Evolutionary conservation across 306 rosid genomes (phyloP), one percentile per base, ranked within the genome.

Genomic region (Lagenaria siceraria): DNA sequence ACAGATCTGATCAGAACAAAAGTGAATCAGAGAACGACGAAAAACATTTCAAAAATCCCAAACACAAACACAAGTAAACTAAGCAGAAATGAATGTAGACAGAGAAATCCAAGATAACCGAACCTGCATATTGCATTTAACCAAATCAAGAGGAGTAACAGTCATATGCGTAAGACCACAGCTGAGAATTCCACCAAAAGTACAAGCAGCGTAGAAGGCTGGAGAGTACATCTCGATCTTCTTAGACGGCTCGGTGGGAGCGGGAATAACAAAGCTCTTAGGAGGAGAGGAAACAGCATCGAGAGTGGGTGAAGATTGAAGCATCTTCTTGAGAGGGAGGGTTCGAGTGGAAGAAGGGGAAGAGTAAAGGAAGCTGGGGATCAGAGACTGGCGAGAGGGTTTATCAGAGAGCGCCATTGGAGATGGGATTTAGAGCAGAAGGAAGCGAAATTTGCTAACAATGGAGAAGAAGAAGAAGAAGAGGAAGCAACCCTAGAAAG

Each of bases 71-170:
- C 5, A 69, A 42, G 52, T 8, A 24, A 24, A 14, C 15, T 49
- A 27, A 33, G 3, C 27, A 17, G 61, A 74, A 74, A 54, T 12
- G 24, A 74, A 54, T 3, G 40, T 2, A 3, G 5, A 31, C 18
- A 29, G 38, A 35, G 49, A 82, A 88, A 86, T 87, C 86, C 29
- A 74, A 60, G 48, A 27, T 40, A 56, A 69, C 12, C 49, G 31
- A 31, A 78, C 98, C 98, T 95, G 98, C 98, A 95, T 95, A 82
- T 95, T 95, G 81, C 98, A 95, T 85, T 95, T 95, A 88, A 95
- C 97, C 12, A 95, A 85, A 74, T 95, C 98, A 72, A 95, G 98
- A 81, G 98, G 98, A 82, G 98, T 95, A 81, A 90, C 97, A 31
- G 97, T 21, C 97, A 58, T 95, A 82, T 95, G 98, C 82, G 97